Conservation (phyloP, 208 protist genomes). For the Acanthamoeba royreba region DNA sequence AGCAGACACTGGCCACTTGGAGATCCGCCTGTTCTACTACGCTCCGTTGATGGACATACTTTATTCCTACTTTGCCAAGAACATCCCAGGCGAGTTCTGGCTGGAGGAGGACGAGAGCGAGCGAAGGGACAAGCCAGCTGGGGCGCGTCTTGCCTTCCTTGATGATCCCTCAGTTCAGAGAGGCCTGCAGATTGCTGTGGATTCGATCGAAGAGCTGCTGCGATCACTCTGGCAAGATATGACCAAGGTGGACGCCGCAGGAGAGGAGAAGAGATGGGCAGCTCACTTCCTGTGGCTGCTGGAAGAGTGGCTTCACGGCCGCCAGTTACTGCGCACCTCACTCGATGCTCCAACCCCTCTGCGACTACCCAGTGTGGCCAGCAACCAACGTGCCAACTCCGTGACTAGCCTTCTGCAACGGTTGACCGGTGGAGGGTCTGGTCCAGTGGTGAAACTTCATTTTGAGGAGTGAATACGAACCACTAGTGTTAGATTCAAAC, state of each 20-base stretch:
- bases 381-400: not conserved
- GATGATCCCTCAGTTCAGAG: not conserved
- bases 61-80: conserved; percentile 9
- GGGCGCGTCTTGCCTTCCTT: not conserved
- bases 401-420: not conserved
- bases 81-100: conserved; percentile 45
- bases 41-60: conserved; percentile 1
- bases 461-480: not conserved
- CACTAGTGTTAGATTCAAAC: not conserved
- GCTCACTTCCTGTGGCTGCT: not conserved
- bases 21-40: conserved; percentile 2
- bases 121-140: not conserved
- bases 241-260: not conserved
- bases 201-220: not conserved
- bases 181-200: not conserved
- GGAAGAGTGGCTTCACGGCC: conserved; percentile 10
- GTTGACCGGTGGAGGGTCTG: not conserved
- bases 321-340: not conserved
- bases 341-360: no score
- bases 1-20: not conserved
- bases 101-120: not conserved
- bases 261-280: not conserved
- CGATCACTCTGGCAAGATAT: not conserved
- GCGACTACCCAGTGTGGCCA: no score
- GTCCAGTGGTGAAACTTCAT: not conserved